A percentile compares a stretch with the other conserved stretches of the same genome.
Evolutionary conservation across 2,329 filamentous ascomycete species (phyloP).

Genomic region (Zalaria sp.): DNA sequence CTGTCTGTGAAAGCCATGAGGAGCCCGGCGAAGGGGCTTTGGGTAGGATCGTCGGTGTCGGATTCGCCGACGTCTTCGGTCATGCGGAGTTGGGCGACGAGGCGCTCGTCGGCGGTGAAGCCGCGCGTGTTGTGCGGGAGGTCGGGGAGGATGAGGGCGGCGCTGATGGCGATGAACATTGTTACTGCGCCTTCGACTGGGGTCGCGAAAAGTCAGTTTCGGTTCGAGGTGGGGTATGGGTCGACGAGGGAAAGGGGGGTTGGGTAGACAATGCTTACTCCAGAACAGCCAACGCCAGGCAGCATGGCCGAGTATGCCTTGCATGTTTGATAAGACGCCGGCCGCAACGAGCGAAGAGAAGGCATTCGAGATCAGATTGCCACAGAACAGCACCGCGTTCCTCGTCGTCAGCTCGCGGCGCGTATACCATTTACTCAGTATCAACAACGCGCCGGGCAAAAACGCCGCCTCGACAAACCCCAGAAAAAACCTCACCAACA

Average conservation of each 20-base stretch:
- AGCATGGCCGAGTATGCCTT: slow-evolving; percentile 38
- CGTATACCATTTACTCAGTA: slow-evolving; percentile 36
- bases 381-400: slow-evolving; percentile 13
- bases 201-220: too few species aligned
- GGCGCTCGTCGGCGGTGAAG: slow-evolving; percentile 18
- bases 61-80: slow-evolving; percentile 19
- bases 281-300: slow-evolving; percentile 32
- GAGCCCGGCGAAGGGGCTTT: slow-evolving; percentile 13
- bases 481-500: slow-evolving; percentile 23
- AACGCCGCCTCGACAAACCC: slow-evolving; percentile 31
- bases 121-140: slow-evolving; percentile 22
- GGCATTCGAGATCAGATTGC: slow-evolving; percentile 38
- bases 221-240: too few species aligned
- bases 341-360: slow-evolving; percentile 46
- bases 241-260: too few species aligned
- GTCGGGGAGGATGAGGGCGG: slow-evolving; percentile 41
- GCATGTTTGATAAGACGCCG: slow-evolving; percentile 51
- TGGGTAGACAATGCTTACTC: background rate
- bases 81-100: slow-evolving; percentile 24
- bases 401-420: slow-evolving; percentile 25
- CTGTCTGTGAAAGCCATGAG: slow-evolving; percentile 11
- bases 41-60: slow-evolving; percentile 31
- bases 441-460: slow-evolving; percentile 24
- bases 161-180: slow-evolving; percentile 41
- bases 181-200: slow-evolving; percentile 52